These are phyloP conservation scores for Gnomoniopsis smithogilvyi DNA, from an alignment of 2,329 filamentous ascomycete species.

Conservation along the genomic window DNA sequence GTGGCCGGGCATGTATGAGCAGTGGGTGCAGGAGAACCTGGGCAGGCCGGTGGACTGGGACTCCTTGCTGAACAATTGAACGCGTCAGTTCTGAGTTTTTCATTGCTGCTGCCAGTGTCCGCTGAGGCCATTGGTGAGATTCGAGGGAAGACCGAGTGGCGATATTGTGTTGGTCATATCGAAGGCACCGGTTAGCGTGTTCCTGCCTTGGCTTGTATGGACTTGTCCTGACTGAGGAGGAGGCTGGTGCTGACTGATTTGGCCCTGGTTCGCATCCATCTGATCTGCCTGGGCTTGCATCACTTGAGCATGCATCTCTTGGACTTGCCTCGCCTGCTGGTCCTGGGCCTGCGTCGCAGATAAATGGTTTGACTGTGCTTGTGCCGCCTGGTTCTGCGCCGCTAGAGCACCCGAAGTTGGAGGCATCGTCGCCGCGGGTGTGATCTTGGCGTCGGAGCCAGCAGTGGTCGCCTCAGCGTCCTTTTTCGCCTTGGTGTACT, in stretches of 20 bases:
- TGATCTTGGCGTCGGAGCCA: not conserved
- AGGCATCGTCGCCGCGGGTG: not conserved
- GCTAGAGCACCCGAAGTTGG: not conserved
- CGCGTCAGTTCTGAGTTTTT: not conserved
- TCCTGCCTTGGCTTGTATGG: not conserved
- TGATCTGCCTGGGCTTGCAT: not conserved
- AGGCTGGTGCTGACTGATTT: not conserved
- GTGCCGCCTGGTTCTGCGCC: not conserved
- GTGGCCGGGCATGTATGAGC: slow-evolving; percentile 15
- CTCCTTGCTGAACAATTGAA: slow-evolving; percentile 9
- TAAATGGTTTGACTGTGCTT: not conserved
- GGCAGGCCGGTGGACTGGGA: slow-evolving; percentile 14
- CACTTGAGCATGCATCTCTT: not conserved
- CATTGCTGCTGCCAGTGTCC: slow-evolving; percentile 9
- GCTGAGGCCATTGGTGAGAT: slow-evolving; percentile 4
- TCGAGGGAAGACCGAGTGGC: slow-evolving; percentile 13
- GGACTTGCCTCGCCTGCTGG: not conserved
- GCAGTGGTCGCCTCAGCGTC: not conserved
- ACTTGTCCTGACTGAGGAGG: not conserved
- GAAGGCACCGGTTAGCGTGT: slow-evolving; percentile 11
- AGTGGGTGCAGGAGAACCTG: slow-evolving; percentile 13
- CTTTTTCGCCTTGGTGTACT: slow-evolving; percentile 41
- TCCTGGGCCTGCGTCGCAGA: not conserved
- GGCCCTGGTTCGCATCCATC: not conserved
- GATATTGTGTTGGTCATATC: slow-evolving; percentile 17